Base-by-base conservation (phyloP, 2,329 filamentous ascomycete species). In the Botrytis paeoniae region DNA sequence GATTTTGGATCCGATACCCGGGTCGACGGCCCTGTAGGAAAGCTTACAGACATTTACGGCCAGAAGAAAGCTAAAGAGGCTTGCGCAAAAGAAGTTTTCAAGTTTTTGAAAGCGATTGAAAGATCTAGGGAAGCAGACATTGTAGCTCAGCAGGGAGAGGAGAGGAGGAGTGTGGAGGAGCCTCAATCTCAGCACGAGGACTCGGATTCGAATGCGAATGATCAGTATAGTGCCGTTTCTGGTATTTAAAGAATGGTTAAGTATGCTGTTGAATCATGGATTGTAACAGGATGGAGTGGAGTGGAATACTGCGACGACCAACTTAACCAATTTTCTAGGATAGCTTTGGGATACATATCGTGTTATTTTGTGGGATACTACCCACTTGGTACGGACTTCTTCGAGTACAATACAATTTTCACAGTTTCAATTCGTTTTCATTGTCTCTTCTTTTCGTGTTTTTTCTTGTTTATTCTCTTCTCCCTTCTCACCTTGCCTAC, bases 31-130 rank as follows among this genome's bases (percentile, higher is more conserved):
- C 79, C 81, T 4, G 77, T 87, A 29, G 85, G 84, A 37, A 78
- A 83, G 71, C 82, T 85, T 3, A 74, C 79, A 0, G 80, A 83
- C 71, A 79, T 87, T 0, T 84, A 80, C 74, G 86, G 86, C 4
- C 84, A 83, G 81, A 86, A 85, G 79, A 84, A 81, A 65, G 85
- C 85, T 0, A 86, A 84, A 78, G 84, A 87, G 73, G 82, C 83
- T 74, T 83, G 85, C 78, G 85, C 85, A n/a, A 78, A 80, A 73
- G 71, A 79, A 48, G 82, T 85, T 16, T 72, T 84, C 43, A 76
- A 70, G 39, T 80, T 85, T 62, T 75, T 87, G 62, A 78, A 80
- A 69, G 79, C 78, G 25, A 80, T 85, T 51, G 78, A 81, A 69
- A 75, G 73, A 35, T 74, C 78, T 69, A 76, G 80, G 74, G 54